Evolutionary conservation across 2,329 filamentous ascomycete genomes (phyloP).

Genomic region (Neonectria faginata): DNA sequence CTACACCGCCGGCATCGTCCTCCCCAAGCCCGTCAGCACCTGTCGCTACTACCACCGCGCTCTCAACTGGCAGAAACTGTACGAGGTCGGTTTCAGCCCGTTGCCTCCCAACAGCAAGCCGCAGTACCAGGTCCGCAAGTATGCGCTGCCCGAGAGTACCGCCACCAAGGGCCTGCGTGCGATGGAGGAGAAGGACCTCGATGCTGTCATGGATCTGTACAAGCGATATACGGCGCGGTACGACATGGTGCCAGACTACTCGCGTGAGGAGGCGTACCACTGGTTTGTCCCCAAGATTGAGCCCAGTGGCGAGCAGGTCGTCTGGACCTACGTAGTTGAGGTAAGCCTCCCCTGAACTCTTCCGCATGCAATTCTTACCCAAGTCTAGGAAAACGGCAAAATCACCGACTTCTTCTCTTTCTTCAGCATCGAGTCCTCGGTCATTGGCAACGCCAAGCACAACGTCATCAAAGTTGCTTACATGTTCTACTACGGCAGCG

Average conservation of each 20-base stretch:
- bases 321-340: conserved; percentile 95
- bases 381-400: conserved; percentile 66
- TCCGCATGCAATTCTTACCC: neutral
- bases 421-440: conserved; percentile 92
- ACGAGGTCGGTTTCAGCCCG: conserved; percentile 93
- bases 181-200: conserved; percentile 84
- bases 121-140: conserved; percentile 85
- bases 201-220: conserved; percentile 79
- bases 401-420: conserved; percentile 98
- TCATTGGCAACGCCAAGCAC: conserved; percentile 85
- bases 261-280: conserved; percentile 83
- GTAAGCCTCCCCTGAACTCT: conserved; percentile 52
- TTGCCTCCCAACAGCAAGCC: conserved; percentile 87
- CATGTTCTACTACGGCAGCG: conserved; percentile 95
- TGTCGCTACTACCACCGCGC: conserved; percentile 96
- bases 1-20: conserved; percentile 91
- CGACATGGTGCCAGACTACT: conserved; percentile 86
- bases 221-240: conserved; percentile 83
- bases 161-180: conserved; percentile 79
- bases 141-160: conserved; percentile 81
- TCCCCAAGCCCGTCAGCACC: conserved; percentile 91
- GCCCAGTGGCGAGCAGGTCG: conserved; percentile 76
- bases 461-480: conserved; percentile 89
- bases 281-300: conserved; percentile 81
- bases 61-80: conserved; percentile 95